Conservation (phyloP, 129 eudicot genomes). For the Flaveria brownii region DNA sequence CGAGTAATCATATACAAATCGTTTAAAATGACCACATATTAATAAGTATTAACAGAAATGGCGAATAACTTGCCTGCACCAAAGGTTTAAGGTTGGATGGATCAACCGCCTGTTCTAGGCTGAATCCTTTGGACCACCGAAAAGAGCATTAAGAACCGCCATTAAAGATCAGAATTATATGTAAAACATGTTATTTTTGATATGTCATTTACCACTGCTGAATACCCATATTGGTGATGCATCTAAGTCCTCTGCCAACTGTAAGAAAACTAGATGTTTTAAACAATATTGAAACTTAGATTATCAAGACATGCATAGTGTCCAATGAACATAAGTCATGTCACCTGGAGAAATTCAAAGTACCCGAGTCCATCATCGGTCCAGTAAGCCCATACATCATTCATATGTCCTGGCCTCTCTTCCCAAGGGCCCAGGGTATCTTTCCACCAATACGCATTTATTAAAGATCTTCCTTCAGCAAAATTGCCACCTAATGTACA, state of each 20-base stretch:
- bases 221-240: slow-evolving; percentile 94
- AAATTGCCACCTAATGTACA: slow-evolving; percentile 74
- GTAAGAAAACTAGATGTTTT: slow-evolving; percentile 24
- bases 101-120: slow-evolving; percentile 67
- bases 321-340: slow-evolving; percentile 7
- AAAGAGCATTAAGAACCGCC: slow-evolving; percentile 8
- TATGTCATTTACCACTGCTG: slow-evolving; percentile 59
- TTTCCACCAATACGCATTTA: slow-evolving; percentile 94
- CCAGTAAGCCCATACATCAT: slow-evolving; percentile 95
- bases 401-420: slow-evolving; percentile 91
- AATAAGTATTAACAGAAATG: neutral
- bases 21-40: neutral
- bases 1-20: neutral
- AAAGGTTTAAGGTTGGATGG: slow-evolving; percentile 61
- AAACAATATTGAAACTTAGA: neutral
- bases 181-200: neutral
- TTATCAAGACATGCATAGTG: slow-evolving; percentile 3
- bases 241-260: slow-evolving; percentile 95
- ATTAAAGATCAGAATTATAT: neutral
- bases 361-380: slow-evolving; percentile 97
- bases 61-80: slow-evolving; percentile 55
- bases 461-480: slow-evolving; percentile 77
- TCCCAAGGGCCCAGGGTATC: slow-evolving; percentile 94
- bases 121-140: slow-evolving; percentile 54
- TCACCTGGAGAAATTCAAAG: slow-evolving; percentile 85